A percentile compares a stretch with the other conserved stretches of the same genome.
phyloP scores from a whole-genome alignment of 345 rosid species.

The Corchorus olitorius region DNA sequence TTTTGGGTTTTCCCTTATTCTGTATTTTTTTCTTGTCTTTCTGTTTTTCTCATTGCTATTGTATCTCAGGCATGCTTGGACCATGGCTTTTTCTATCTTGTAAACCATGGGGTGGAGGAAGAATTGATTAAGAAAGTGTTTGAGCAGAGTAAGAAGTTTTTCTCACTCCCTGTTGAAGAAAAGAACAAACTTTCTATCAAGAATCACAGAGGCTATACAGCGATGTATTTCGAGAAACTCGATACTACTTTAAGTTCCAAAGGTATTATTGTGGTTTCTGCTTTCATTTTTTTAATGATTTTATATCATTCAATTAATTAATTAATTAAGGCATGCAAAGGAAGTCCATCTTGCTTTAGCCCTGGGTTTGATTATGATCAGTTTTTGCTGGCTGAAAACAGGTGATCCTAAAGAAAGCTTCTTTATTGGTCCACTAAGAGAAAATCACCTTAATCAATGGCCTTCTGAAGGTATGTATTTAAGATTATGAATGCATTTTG shows the following conservation, averaged over 20 bases:
- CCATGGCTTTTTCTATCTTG: slow-evolving; percentile 80
- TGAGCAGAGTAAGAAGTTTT: slow-evolving; percentile 58
- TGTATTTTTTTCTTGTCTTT: neutral
- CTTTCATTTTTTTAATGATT: neutral
- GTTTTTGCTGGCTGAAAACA: slow-evolving; percentile 23
- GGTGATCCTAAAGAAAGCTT: slow-evolving; percentile 84
- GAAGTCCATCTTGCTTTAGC: neutral
- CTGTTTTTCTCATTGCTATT: neutral
- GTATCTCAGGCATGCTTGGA: slow-evolving; percentile 71
- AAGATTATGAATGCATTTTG: neutral
- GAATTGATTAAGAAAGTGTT: slow-evolving; percentile 47
- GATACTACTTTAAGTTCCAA: slow-evolving; percentile 37
- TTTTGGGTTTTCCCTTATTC: neutral
- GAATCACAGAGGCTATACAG: slow-evolving; percentile 62
- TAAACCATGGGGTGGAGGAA: slow-evolving; percentile 74
- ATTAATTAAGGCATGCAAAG: neutral
- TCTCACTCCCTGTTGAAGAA: slow-evolving; percentile 62
- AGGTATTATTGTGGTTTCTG: slow-evolving; percentile 38
- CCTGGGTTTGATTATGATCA: neutral
- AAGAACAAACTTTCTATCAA: slow-evolving; percentile 49
- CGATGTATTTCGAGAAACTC: slow-evolving; percentile 55
- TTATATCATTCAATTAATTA: neutral
- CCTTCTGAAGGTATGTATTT: slow-evolving; percentile 57
- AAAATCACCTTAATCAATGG: slow-evolving; percentile 62
- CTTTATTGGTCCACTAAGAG: slow-evolving; percentile 57